Percentiles rank a stretch among this genome's conserved stretches.
These are phyloP conservation scores for Acorus gramineus DNA, from an alignment of 106 monocot genomes.

Conservation along the genomic window DNA sequence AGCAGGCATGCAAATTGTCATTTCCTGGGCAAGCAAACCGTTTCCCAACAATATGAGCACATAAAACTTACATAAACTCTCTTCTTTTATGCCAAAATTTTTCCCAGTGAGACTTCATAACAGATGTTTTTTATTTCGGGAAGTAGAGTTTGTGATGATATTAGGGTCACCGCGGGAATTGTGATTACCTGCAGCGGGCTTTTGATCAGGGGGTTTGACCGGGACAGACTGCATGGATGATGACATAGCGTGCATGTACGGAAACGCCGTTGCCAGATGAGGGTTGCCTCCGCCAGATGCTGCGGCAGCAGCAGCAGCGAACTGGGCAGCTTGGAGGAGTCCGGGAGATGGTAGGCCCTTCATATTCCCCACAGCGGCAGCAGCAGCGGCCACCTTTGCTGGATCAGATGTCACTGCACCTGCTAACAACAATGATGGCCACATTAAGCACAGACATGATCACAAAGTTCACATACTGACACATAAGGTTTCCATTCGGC, in stretches of 20 bases:
- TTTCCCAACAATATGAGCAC: not conserved
- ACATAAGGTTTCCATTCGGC: no score
- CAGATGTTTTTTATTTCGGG: no score
- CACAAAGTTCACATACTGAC: no score
- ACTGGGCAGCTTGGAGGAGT: not conserved
- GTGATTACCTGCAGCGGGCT: slow-evolving; percentile 33
- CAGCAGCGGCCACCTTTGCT: slow-evolving; percentile 6
- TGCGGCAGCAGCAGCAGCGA: slow-evolving; percentile 2
- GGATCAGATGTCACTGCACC: slow-evolving; percentile 9
- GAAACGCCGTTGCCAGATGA: slow-evolving; percentile 7
- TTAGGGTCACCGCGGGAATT: no score
- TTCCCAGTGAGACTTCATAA: no score
- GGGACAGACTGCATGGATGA: slow-evolving; percentile 23
- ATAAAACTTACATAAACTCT: not conserved
- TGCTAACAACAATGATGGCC: not conserved
- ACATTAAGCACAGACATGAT: not conserved
- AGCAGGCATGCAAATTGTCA: slow-evolving; percentile 34
- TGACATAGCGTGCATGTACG: slow-evolving; percentile 22
- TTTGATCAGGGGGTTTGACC: slow-evolving; percentile 43
- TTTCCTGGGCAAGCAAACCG: slow-evolving; percentile 20
- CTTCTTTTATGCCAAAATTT: not conserved
- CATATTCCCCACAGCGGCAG: slow-evolving; percentile 1
- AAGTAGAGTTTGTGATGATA: no score
- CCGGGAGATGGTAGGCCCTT: slow-evolving; percentile 1
- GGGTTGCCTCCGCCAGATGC: not conserved